phyloP scores from a whole-genome alignment of 169 alveolate species.

The Toxoplasma gondii region DNA sequence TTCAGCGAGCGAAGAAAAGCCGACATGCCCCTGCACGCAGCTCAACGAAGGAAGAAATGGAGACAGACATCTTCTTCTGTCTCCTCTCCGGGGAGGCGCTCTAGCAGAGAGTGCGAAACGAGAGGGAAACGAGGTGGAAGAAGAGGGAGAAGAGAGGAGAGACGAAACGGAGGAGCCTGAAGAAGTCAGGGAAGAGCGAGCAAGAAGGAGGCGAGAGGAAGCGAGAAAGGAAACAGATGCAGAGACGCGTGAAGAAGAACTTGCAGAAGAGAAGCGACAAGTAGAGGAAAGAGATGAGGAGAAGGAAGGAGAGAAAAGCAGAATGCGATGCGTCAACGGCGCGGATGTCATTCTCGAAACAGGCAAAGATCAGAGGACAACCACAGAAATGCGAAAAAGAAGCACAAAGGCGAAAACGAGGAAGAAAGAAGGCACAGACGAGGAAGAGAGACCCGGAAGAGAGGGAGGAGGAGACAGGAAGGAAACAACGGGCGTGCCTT shows the following conservation, averaged over 20 bases:
- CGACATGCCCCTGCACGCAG: too few relatives aligned
- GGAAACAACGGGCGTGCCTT: not conserved
- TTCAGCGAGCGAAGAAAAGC: too few relatives aligned
- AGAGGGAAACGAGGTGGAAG: not conserved
- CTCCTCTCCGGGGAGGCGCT: too few relatives aligned
- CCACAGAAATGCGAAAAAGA: too few relatives aligned
- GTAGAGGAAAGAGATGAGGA: conserved; percentile 7
- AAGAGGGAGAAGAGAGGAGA: not conserved
- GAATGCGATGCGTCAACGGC: too few relatives aligned
- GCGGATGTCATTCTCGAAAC: too few relatives aligned
- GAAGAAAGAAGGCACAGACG: not conserved
- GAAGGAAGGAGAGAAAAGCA: not conserved
- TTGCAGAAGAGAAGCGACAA: not conserved
- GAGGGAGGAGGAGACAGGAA: not conserved
- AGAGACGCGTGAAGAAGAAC: not conserved
- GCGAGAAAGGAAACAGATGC: not conserved
- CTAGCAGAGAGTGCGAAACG: not conserved
- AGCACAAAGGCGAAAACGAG: not conserved
- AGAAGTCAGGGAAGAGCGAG: not conserved
- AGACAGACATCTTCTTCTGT: too few relatives aligned
- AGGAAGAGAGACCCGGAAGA: not conserved
- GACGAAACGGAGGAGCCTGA: not conserved
- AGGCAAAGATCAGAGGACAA: too few relatives aligned
- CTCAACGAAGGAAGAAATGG: too few relatives aligned
- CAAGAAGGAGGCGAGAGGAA: not conserved